These are phyloP conservation scores for Monascus ruber DNA, from an alignment of 2,329 filamentous ascomycete genomes.

Conservation along the genomic window DNA sequence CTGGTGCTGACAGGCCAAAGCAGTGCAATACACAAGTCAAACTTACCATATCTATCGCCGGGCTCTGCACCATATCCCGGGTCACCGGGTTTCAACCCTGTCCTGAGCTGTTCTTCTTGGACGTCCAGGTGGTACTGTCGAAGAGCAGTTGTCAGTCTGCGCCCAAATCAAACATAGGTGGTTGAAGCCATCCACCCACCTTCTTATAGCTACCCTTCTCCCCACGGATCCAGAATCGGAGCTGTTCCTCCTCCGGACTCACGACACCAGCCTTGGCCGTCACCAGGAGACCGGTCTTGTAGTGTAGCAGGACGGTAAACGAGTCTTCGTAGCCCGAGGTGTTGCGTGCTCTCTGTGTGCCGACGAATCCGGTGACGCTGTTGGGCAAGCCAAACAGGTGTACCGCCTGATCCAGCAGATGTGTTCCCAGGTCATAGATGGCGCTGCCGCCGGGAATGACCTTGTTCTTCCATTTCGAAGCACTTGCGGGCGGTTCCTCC, in stretches of 20 bases:
- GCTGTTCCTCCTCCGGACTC: constrained; percentile 57
- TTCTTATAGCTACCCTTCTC: constrained; percentile 66
- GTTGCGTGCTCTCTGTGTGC: constrained; percentile 53
- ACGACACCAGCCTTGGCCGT: constrained; percentile 59
- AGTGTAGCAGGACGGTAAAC: constrained; percentile 55
- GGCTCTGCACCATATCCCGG: constrained; percentile 55
- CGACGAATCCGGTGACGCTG: constrained; percentile 55
- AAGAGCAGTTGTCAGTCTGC: too few relatives aligned
- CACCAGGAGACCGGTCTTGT: constrained; percentile 51
- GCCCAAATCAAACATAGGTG: neutral
- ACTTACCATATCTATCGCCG: constrained; percentile 43
- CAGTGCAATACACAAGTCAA: neutral
- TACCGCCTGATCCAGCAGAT: constrained; percentile 66
- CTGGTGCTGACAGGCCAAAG: neutral
- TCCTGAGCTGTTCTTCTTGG: constrained; percentile 63
- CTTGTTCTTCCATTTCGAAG: constrained; percentile 55
- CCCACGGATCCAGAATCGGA: constrained; percentile 67
- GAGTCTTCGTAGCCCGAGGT: constrained; percentile 37
- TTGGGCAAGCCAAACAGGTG: constrained; percentile 58
- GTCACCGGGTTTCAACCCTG: constrained; percentile 51
- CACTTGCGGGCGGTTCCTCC: constrained; percentile 34
- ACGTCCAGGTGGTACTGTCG: constrained; percentile 50
- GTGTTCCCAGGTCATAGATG: constrained; percentile 64
- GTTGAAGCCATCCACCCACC: constrained; percentile 15
- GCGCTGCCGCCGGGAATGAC: constrained; percentile 54